Evolutionary conservation across 2,329 filamentous ascomycete species (phyloP), one percentile per base, ranked within the genome.

Genomic region (Colletotrichum sidae): DNA sequence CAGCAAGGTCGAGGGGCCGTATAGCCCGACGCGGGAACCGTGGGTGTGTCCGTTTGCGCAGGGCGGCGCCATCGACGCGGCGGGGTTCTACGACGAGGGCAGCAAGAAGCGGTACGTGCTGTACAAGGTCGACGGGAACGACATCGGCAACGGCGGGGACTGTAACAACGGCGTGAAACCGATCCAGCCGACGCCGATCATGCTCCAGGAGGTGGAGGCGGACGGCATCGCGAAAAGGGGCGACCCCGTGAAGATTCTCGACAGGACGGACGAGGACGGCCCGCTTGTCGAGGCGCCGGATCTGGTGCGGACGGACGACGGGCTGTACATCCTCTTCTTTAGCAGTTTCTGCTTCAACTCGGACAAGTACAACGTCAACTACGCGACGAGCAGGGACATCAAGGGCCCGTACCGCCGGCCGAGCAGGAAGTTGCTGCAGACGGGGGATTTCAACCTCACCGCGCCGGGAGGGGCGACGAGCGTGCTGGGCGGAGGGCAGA

Each of bases 111-210:
- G 83, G 6, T 91, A 89, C 71, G 80, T 91, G 6, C 76, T 86
- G 9, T 92, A 89, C 78, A 92, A 91, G 74, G 79, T 90, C 34
- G 89, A 92, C 73, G 88, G 88, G 42, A 91, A 90, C 75, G 80
- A 79, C 62, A 74, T 84, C 41, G 78, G 78, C 4, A 60, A 74
- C 46, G 78, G 78, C n/a, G 77, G 79, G 55, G 80, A 82, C 65
- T 84, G 81, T 66, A 73, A 75, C 47, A 86, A 84, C 67, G 78
- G 72, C n/a, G 74, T 79, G 13, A 72, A 74, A 33, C 81, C 80
- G 9, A 69, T 78, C 10, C 70, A 73, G 10, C 61, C 77, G 12
- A 90, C 87, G 44, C 86, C 87, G 0, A 81, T 90, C 66, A 81
- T 88, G 76, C 77, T 89, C 25, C 86, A 89, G 69, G 75, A 80